phyloP scores from a whole-genome alignment of 2,329 filamentous ascomycete genomes.

The Pseudocercospora macadamiae region DNA sequence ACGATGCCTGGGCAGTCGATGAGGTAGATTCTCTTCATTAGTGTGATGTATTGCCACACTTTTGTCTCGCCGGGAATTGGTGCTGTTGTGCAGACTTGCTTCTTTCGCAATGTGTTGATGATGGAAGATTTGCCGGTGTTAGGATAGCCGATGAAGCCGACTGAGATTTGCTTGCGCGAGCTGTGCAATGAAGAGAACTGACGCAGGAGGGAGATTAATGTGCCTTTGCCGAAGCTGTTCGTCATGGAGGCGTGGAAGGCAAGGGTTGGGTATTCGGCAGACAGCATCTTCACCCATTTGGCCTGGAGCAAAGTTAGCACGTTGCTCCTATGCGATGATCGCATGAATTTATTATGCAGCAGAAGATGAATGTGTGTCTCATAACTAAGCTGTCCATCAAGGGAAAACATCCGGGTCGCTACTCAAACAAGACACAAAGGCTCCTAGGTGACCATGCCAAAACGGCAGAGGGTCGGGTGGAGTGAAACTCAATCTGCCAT shows the following conservation, averaged over 20 bases:
- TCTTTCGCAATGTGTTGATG: slow-evolving; percentile 93
- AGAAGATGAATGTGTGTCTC: slow-evolving; percentile 76
- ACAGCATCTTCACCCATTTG: slow-evolving; percentile 85
- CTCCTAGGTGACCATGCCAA: slow-evolving; percentile 76
- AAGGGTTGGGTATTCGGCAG: slow-evolving; percentile 88
- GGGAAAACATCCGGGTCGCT: slow-evolving; percentile 75
- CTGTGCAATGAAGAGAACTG: slow-evolving; percentile 91
- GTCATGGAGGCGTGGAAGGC: slow-evolving; percentile 94
- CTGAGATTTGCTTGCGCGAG: slow-evolving; percentile 90
- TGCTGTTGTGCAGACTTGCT: slow-evolving; percentile 90
- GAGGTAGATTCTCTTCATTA: slow-evolving; percentile 92
- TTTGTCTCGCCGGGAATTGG: slow-evolving; percentile 97
- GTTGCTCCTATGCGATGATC: neutral
- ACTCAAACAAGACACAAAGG: slow-evolving; percentile 92
- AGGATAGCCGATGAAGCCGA: slow-evolving; percentile 85
- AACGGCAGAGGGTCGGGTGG: slow-evolving; percentile 78
- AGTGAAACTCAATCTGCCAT: slow-evolving; percentile 85
- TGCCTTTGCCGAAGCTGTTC: slow-evolving; percentile 96
- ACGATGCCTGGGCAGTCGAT: slow-evolving; percentile 98
- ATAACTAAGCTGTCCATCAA: slow-evolving; percentile 98
- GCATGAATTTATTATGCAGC: neutral
- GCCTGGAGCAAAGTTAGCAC: slow-evolving; percentile 62
- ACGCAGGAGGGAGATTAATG: slow-evolving; percentile 84
- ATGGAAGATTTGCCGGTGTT: slow-evolving; percentile 97
- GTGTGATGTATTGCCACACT: slow-evolving; percentile 95